Conservation (phyloP, 2,329 filamentous ascomycete species). For the Fusarium tuaranense region DNA sequence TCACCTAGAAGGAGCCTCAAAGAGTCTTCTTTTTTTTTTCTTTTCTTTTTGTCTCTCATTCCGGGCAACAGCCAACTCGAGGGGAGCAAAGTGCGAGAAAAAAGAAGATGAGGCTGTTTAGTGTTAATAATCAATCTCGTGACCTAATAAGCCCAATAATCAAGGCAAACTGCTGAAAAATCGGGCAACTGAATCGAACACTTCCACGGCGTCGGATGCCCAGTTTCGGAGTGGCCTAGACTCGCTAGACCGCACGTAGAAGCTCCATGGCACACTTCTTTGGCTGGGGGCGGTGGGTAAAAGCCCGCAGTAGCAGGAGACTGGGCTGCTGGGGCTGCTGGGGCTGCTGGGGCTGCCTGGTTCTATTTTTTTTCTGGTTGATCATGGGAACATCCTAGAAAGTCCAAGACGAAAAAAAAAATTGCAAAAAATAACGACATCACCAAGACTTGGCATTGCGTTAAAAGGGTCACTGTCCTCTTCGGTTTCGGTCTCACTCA, state of each 20-base stretch:
- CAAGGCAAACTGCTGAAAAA: neutral
- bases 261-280: slow-evolving; percentile 1
- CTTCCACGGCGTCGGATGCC: neutral
- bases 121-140: neutral
- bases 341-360: neutral
- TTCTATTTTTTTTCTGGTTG: slow-evolving; percentile 25
- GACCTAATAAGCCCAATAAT: neutral
- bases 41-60: neutral
- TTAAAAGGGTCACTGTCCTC: slow-evolving; percentile 34
- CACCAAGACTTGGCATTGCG: slow-evolving; percentile 35
- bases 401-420: slow-evolving; percentile 12
- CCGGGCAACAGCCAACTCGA: neutral
- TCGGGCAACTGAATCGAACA: neutral
- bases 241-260: neutral
- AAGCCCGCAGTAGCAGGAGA: slow-evolving; percentile 4
- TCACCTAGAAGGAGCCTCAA: slow-evolving; percentile 29
- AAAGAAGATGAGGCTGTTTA: neutral
- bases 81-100: neutral
- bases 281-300: slow-evolving; percentile 5
- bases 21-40: neutral
- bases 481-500: neutral
- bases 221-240: slow-evolving; percentile 8
- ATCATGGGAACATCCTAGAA: slow-evolving; percentile 37
- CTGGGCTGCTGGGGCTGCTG: neutral
- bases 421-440: slow-evolving; percentile 34